Evolutionary conservation across 2,329 filamentous ascomycete species (phyloP), one percentile per base, ranked within the genome.

Genomic region (Fusarium citri): DNA sequence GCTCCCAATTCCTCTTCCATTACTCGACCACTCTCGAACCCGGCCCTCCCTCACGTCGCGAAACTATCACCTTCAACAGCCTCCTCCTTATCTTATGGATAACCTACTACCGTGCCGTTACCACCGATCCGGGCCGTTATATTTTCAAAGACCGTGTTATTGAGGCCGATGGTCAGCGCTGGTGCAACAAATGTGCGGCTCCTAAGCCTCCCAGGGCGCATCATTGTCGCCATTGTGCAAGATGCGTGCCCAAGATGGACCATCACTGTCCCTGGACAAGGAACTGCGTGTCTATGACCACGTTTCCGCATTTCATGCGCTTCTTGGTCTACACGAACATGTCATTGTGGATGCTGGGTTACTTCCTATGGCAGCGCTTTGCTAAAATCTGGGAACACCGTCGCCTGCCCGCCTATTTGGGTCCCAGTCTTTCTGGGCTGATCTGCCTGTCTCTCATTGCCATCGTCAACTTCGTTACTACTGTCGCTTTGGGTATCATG

Each of bases 221-320:
- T 83, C 93, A 97, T 83, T 97, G 93, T 81, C 90, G 89, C 68
- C 87, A 88, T 72, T 97, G 93, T 81, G 83, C 84, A 69, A 88
- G 90, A 73, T 94, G 92, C 79, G 87, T 94, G 50, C 91, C 91
- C 40, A 91, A 89, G 80, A 94, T 94, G 92, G 92, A 94, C 81
- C 92, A 94, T 80, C 92, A 97, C 81, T 96, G 93, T 76, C 92
- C 93, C 5, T 96, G 93, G 93, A 95, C 92, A 6, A 83, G 82
- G 65, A 95, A 94, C 80, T 97, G 93, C 82, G 92, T 96, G 55
- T 94, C 92, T 15, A 87, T 94, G 78, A 90, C 89, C 64, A 94
- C 92, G 2, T 92, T 94, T 74, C 93, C 93, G 10, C 91, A 95
- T 81, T 96, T 96, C 79, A 69, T 94, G 48, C 92, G 93, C 73